Evolutionary conservation across 345 rosid species (phyloP).

Genomic region (Populus deltoides): DNA sequence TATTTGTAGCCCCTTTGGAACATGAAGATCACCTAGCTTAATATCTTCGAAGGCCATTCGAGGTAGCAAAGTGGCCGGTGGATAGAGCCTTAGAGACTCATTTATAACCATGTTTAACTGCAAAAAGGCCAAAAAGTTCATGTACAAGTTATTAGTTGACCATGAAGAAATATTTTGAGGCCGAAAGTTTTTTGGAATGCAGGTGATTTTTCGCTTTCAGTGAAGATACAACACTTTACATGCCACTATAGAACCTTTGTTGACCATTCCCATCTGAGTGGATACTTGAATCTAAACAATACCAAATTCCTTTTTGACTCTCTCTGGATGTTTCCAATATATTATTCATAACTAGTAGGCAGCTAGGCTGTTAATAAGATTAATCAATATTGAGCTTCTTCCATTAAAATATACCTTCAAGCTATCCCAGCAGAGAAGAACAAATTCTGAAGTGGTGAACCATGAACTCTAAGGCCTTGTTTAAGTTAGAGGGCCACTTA

Average conservation of each 20-base stretch:
- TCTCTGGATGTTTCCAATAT: too few relatives aligned
- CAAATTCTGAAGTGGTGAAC: slow-evolving; percentile 6
- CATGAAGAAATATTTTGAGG: not conserved
- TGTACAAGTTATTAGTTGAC: not conserved
- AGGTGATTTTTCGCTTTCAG: not conserved
- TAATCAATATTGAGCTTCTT: not conserved
- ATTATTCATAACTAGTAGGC: slow-evolving; percentile 1
- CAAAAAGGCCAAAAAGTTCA: not conserved
- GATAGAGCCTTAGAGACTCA: slow-evolving; percentile 84
- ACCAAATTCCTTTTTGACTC: not conserved
- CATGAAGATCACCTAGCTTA: slow-evolving; percentile 64
- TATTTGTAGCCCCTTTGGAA: slow-evolving; percentile 85
- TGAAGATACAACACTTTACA: not conserved
- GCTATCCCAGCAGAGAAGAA: not conserved
- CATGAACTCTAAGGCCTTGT: not conserved
- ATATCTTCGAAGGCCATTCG: slow-evolving; percentile 91
- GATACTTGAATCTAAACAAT: not conserved
- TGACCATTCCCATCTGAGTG: not conserved
- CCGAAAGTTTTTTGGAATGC: not conserved
- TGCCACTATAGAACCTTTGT: not conserved
- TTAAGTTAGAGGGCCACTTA: not conserved
- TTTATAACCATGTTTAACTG: slow-evolving; percentile 87
- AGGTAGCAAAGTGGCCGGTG: slow-evolving; percentile 84
- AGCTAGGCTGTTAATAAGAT: not conserved
- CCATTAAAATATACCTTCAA: not conserved